Conservation (phyloP, 129 eudicot species). For the Lactuca saligna region DNA sequence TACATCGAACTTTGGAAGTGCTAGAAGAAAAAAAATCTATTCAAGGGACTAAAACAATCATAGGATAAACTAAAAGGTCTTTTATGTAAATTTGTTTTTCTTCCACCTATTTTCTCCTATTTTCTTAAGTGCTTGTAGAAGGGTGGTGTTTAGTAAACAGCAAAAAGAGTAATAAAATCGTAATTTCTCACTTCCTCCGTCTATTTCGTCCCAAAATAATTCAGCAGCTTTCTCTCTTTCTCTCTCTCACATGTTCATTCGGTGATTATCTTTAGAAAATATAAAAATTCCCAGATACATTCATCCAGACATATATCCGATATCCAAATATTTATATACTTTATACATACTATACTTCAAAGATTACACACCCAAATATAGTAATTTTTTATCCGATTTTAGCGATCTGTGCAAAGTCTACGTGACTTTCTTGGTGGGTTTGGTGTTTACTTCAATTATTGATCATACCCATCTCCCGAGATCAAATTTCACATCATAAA, state of each 20-base stretch:
- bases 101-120: slow-evolving; percentile 10
- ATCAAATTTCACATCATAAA: slow-evolving; percentile 37
- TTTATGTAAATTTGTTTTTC: neutral
- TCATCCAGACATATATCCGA: slow-evolving; percentile 43
- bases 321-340: slow-evolving; percentile 31
- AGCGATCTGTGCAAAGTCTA: slow-evolving; percentile 63
- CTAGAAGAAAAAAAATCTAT: neutral
- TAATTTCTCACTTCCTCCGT: slow-evolving; percentile 60
- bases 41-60: slow-evolving; percentile 3
- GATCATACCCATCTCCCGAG: slow-evolving; percentile 44
- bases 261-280: slow-evolving; percentile 23
- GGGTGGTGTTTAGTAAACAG: slow-evolving; percentile 9
- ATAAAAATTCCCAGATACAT: slow-evolving; percentile 25
- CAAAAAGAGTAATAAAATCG: slow-evolving; percentile 16
- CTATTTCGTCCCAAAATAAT: slow-evolving; percentile 45
- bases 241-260: slow-evolving; percentile 40
- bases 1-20: slow-evolving; percentile 7
- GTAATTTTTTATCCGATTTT: slow-evolving; percentile 34
- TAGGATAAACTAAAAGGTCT: neutral
- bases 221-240: slow-evolving; percentile 14
- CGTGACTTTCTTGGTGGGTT: slow-evolving; percentile 66
- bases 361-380: slow-evolving; percentile 26
- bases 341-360: slow-evolving; percentile 16
- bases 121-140: slow-evolving; percentile 17
- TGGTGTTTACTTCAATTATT: slow-evolving; percentile 54